Evolutionary conservation across 495 filamentous ascomycete genomes (phyloP), one percentile per base, ranked within the genome.

Genomic region (Penicilliopsis zonata): DNA sequence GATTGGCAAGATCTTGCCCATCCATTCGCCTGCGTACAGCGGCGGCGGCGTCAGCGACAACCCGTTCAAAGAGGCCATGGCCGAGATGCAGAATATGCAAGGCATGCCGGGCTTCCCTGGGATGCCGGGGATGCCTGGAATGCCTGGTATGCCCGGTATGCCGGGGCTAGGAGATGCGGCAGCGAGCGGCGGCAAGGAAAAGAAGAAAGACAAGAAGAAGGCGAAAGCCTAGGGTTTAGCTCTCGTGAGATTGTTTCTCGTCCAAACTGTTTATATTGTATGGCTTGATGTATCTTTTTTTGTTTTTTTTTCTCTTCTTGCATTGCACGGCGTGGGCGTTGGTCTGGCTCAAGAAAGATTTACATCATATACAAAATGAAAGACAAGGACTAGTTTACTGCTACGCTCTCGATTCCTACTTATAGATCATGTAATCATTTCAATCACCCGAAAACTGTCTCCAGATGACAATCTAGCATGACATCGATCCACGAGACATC

Each of bases 31-130:
- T 0, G 90, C 86, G 9, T 67, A 96, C 55, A 92, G 79, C 31
- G 90, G 90, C 2, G 88, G 92, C 14, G 90, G 90, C 14, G 86
- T 98, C 5, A 92, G 80, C 39, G 90, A 98, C 50, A 93, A 98
- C 44, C 81, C 94, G 16, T 74, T 98, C 42, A 87, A 90, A 66
- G 87, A 98, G 38, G 94, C 95, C 65, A 94, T 98, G 88, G 75
- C 72, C 26, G 86, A 92, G 63, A 92, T 95, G 86, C 67, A 73
- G 47, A 66, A 59, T 36, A 61, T 67, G 50, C 42, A 55, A 34
- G 76, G 77, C 9, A 67, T 67, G 45, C 66, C 63, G 12, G 68
- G 59, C 1, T 67, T 63, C 30, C 61, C 59, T 0, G 57, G 59
- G 27, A 57, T 63, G 38, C 57, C 60, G 0, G 61, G 55, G 30